Evolutionary conservation across 495 filamentous ascomycete genomes (phyloP), one percentile per base, ranked within the genome.

Genomic region (Beverwykella pulmonaria): DNA sequence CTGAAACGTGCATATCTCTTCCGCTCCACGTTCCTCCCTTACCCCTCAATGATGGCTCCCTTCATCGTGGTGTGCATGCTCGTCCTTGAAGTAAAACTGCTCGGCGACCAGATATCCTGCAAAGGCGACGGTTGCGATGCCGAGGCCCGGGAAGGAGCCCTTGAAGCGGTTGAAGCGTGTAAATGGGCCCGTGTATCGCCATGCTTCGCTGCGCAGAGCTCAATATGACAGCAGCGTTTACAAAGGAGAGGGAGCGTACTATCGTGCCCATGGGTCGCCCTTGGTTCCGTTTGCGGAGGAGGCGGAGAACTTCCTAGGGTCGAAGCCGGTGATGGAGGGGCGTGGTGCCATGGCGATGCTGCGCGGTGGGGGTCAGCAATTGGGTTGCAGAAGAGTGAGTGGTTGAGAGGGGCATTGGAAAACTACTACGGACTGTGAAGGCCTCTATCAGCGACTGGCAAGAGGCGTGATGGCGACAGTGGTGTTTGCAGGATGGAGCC

Each of bases 121-220:
- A 77, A 98, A 98, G 12, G 92, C 92, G 49, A 93, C 93, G 9
- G 88, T 89, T 5, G 92, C 94, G 66, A 91, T 94, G 49, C 94
- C 95, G 53, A 98, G 80, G 53, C 94, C 94, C 29, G 94, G 94
- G 78, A 98, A 89, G 59, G 86, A 80, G 60, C 85, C 80, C 78
- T 85, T 90, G 82, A 97, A 96, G 23, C 94, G 90, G 80, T 95
- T 93, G 77, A 79, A 90, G 57, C 93, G 85, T 61, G 87, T 87
- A 83, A 97, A 98, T 46, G 86, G 88, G 69, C 93, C 95, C 52
- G 86, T 86, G 81, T 95, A 97, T 72, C 94, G 87, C 94, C 94
- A 98, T 75, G 89, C 82, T 79, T 98, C 94, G 66, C 94, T 98
- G 76, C 23, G 52, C 30, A 44, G 2, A 48, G 41, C 23, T 59